Conservation (phyloP, 768 basidiomycete genomes). For the Boletus speciosus region DNA sequence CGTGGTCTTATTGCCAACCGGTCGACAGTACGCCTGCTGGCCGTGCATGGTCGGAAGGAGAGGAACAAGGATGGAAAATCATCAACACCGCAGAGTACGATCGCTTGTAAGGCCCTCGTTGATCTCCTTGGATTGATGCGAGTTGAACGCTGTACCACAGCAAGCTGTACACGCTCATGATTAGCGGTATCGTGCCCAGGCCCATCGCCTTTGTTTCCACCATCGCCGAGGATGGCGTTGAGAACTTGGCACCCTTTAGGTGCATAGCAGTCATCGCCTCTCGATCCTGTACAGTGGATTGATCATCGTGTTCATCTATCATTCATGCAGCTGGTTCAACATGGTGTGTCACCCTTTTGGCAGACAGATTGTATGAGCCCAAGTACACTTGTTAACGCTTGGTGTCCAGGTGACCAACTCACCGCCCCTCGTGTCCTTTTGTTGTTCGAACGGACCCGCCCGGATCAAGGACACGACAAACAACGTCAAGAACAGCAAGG, state of each 20-base stretch:
- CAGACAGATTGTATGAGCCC: not conserved
- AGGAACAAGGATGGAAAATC: constrained; percentile 34
- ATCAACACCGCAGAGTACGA: constrained; percentile 31
- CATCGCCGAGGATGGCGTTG: constrained; percentile 30
- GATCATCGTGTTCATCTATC: not conserved
- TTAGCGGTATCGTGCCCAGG: constrained; percentile 40
- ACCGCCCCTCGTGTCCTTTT: constrained; percentile 39
- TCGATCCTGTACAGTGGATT: not conserved
- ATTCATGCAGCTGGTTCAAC: constrained; percentile 26
- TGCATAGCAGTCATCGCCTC: constrained; percentile 6
- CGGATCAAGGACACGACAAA: constrained; percentile 41
- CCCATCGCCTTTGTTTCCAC: constrained; percentile 46
- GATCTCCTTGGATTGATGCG: not conserved
- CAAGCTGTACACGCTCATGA: constrained; percentile 33
- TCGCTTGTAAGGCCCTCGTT: constrained; percentile 19
- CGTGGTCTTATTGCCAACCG: constrained; percentile 32
- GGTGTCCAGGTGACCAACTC: constrained; percentile 15
- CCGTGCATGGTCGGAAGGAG: constrained; percentile 33
- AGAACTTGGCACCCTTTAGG: constrained; percentile 45
- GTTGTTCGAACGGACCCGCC: constrained; percentile 14
- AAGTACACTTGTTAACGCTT: not conserved
- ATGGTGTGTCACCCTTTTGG: constrained; percentile 11
- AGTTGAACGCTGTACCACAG: constrained; percentile 6
- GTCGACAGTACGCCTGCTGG: constrained; percentile 30
- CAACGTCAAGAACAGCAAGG: constrained; percentile 45